A percentile compares a stretch with the other conserved stretches of the same genome.
phyloP scores from a whole-genome alignment of 495 filamentous ascomycete species.

The Pseudoneurospora amorphoporcata region DNA sequence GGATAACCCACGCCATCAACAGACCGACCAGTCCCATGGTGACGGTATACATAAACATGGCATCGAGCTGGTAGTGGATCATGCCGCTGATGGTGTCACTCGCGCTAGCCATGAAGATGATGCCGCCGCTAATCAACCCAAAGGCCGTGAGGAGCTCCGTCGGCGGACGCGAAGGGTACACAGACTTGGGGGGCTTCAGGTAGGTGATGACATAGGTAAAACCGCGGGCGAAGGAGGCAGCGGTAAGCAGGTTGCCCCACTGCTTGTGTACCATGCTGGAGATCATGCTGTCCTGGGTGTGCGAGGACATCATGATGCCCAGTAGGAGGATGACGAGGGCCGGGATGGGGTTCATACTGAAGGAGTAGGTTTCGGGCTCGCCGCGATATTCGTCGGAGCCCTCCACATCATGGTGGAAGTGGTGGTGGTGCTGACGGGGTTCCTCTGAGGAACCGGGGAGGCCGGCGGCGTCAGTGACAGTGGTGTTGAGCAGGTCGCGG shows the following conservation, averaged over 20 bases:
- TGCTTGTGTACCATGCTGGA: constrained; percentile 91
- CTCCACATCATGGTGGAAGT: constrained; percentile 29
- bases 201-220: constrained; percentile 75
- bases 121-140: constrained; percentile 75
- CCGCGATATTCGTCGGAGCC: constrained; percentile 25
- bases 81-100: constrained; percentile 67
- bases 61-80: constrained; percentile 59
- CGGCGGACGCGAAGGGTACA: constrained; percentile 81
- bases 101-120: constrained; percentile 88
- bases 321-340: constrained; percentile 75
- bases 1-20: constrained; percentile 74
- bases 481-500: constrained; percentile 59
- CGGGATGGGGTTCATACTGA: constrained; percentile 84
- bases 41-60: constrained; percentile 92
- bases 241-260: constrained; percentile 83
- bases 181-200: constrained; percentile 71
- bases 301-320: constrained; percentile 89
- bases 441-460: not conserved
- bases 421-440: constrained; percentile 16
- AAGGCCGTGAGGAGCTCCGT: constrained; percentile 80
- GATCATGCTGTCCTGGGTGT: constrained; percentile 75
- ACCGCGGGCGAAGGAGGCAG: constrained; percentile 64
- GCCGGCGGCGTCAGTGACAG: constrained; percentile 31
- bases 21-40: constrained; percentile 75
- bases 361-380: constrained; percentile 55